phyloP scores from a whole-genome alignment of 495 filamentous ascomycete genomes.

The Collariella sp. region DNA sequence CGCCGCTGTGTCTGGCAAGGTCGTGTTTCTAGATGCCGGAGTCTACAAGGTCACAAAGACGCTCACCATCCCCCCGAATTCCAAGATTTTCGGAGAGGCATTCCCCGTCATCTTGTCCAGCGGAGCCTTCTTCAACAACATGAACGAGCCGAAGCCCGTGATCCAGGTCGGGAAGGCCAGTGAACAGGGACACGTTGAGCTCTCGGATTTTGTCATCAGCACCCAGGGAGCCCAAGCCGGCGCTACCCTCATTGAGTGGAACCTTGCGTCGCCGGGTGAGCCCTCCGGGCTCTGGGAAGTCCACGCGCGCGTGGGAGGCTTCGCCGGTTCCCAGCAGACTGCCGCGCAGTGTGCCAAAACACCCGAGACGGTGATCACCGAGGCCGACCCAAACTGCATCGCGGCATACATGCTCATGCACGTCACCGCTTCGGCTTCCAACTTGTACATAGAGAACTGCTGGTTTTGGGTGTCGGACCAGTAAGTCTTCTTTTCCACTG shows the following conservation, averaged over 20 bases:
- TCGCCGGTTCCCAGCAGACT: conserved; percentile 70
- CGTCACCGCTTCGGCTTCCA: conserved; percentile 47
- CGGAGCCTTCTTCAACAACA: conserved; percentile 52
- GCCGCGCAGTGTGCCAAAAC: conserved; percentile 59
- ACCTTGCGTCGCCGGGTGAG: conserved; percentile 54
- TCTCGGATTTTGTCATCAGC: conserved; percentile 66
- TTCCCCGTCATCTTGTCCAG: conserved; percentile 79
- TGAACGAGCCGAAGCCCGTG: conserved; percentile 54
- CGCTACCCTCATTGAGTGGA: conserved; percentile 82
- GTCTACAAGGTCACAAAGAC: conserved; percentile 73
- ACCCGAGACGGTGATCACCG: conserved; percentile 38
- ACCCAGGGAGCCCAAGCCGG: conserved; percentile 68
- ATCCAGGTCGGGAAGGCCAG: conserved; percentile 67
- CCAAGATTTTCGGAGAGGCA: conserved; percentile 70
- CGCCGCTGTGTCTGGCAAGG: conserved; percentile 42
- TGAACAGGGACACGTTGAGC: conserved; percentile 65
- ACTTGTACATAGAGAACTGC: conserved; percentile 56
- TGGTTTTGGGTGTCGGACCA: conserved; percentile 73
- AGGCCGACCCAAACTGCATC: conserved; percentile 48
- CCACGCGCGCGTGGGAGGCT: conserved; percentile 74
- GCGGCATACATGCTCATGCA: conserved; percentile 62
- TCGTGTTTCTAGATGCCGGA: conserved; percentile 83
- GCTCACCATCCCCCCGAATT: conserved; percentile 61
- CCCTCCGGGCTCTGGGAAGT: conserved; percentile 82
- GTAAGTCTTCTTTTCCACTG: too few relatives aligned